These are phyloP conservation scores for Penicillium salamii DNA, from an alignment of 495 filamentous ascomycete genomes.

Conservation along the genomic window DNA sequence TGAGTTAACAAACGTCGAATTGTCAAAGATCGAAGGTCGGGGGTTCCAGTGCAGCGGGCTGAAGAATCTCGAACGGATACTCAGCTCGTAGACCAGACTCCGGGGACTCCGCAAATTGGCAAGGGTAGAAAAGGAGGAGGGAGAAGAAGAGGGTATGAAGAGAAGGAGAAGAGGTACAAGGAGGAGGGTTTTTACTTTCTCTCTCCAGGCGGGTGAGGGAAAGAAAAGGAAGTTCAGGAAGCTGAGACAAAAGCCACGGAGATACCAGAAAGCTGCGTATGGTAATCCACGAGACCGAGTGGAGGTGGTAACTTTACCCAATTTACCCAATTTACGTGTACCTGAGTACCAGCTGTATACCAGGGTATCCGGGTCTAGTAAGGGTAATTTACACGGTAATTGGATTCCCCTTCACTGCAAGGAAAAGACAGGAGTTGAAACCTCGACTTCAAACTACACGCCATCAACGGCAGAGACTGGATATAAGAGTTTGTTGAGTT, in stretches of 20 bases:
- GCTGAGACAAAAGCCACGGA: slow-evolving; percentile 38
- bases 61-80: slow-evolving; percentile 15
- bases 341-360: background rate
- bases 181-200: slow-evolving; percentile 38
- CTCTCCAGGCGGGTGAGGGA: slow-evolving; percentile 51
- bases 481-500: background rate
- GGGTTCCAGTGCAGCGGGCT: slow-evolving; percentile 31
- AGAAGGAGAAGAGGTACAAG: slow-evolving; percentile 37
- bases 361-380: background rate
- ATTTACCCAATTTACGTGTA: background rate
- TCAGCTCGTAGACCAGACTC: slow-evolving; percentile 36
- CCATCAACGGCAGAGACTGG: background rate
- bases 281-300: slow-evolving; percentile 22
- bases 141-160: slow-evolving; percentile 48
- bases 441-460: background rate
- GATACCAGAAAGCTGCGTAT: slow-evolving; percentile 27
- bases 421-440: slow-evolving; percentile 18
- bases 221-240: slow-evolving; percentile 36
- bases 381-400: background rate
- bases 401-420: slow-evolving; percentile 20
- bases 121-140: slow-evolving; percentile 53
- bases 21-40: slow-evolving; percentile 32
- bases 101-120: slow-evolving; percentile 49
- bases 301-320: slow-evolving; percentile 21
- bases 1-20: slow-evolving; percentile 50